Conservation (phyloP, 2,329 filamentous ascomycete species). For the Phaeoacremonium minimum region DNA sequence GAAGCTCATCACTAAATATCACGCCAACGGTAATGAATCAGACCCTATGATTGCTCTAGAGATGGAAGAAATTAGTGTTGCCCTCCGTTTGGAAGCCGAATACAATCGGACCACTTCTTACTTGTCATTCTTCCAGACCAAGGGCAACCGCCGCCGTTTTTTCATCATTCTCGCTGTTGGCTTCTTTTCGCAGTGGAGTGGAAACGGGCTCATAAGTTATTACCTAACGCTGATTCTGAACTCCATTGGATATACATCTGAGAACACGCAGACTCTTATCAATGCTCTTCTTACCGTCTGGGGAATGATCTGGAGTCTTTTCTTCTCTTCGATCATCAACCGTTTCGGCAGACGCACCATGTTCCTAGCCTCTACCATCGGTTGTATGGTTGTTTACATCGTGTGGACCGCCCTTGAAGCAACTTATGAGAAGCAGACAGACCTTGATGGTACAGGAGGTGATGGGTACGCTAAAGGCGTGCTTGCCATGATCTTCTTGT, state of each 20-base stretch:
- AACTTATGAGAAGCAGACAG: slow-evolving; percentile 20
- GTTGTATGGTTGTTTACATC: slow-evolving; percentile 11
- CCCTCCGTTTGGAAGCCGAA: slow-evolving; percentile 49
- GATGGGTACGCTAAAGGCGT: neutral
- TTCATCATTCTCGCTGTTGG: slow-evolving; percentile 55
- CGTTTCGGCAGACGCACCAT: slow-evolving; percentile 14
- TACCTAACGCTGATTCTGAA: slow-evolving; percentile 52
- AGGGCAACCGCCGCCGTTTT: slow-evolving; percentile 58
- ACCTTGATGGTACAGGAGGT: slow-evolving; percentile 14
- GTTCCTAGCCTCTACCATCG: slow-evolving; percentile 16
- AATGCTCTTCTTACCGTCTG: slow-evolving; percentile 27
- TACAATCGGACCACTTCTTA: slow-evolving; percentile 43
- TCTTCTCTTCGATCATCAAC: slow-evolving; percentile 30
- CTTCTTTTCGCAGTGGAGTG: slow-evolving; percentile 59
- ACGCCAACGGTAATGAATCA: slow-evolving; percentile 26
- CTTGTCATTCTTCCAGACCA: slow-evolving; percentile 52
- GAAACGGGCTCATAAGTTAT: slow-evolving; percentile 59
- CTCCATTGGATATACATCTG: slow-evolving; percentile 49
- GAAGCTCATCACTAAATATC: slow-evolving; percentile 40
- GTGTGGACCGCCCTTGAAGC: slow-evolving; percentile 14
- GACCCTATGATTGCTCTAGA: slow-evolving; percentile 15
- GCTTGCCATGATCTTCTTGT: slow-evolving; percentile 14
- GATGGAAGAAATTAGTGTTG: slow-evolving; percentile 52
- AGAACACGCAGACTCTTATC: slow-evolving; percentile 46
- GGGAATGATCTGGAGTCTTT: slow-evolving; percentile 40